A percentile compares a stretch with the other conserved stretches of the same genome.
phyloP scores from a whole-genome alignment of 352 stramenopile species.

The Globisporangium orthogonon region DNA sequence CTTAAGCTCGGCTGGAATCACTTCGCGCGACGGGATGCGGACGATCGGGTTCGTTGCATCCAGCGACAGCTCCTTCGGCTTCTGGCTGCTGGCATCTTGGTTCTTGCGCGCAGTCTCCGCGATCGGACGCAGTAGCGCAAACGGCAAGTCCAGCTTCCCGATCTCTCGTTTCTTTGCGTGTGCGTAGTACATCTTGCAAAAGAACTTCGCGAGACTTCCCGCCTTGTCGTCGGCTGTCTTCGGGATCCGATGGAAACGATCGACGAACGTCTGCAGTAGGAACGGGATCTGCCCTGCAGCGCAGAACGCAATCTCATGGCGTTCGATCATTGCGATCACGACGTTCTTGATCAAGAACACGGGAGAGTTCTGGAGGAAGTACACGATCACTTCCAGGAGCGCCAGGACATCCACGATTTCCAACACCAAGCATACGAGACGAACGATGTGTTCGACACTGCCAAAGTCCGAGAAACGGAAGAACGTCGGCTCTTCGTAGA shows the following conservation, averaged over 20 bases:
- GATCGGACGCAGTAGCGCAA: slow-evolving; percentile 64
- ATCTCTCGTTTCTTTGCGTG: slow-evolving; percentile 83
- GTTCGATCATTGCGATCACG: slow-evolving; percentile 74
- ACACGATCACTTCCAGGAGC: slow-evolving; percentile 78
- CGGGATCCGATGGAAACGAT: slow-evolving; percentile 68
- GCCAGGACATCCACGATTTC: slow-evolving; percentile 80
- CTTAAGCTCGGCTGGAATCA: slow-evolving; percentile 66
- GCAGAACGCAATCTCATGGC: slow-evolving; percentile 79
- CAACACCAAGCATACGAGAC: slow-evolving; percentile 69
- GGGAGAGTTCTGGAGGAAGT: slow-evolving; percentile 65
- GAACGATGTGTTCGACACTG: slow-evolving; percentile 78
- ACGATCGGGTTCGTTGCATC: slow-evolving; percentile 71
- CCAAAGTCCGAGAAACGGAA: slow-evolving; percentile 81
- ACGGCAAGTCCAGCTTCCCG: slow-evolving; percentile 65
- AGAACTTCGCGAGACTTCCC: slow-evolving; percentile 70
- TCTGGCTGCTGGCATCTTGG: slow-evolving; percentile 61
- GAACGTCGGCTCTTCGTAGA: slow-evolving; percentile 77
- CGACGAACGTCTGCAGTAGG: slow-evolving; percentile 76
- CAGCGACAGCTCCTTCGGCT: slow-evolving; percentile 65
- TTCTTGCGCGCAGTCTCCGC: slow-evolving; percentile 79
- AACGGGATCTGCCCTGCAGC: slow-evolving; percentile 77
- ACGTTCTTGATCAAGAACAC: slow-evolving; percentile 82
- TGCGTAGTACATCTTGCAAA: slow-evolving; percentile 80
- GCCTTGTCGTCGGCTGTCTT: slow-evolving; percentile 67
- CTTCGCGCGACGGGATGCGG: slow-evolving; percentile 68